phyloP scores from a whole-genome alignment of 1,139 yeast species.

The Candida pseudoviswanathii region DNA sequence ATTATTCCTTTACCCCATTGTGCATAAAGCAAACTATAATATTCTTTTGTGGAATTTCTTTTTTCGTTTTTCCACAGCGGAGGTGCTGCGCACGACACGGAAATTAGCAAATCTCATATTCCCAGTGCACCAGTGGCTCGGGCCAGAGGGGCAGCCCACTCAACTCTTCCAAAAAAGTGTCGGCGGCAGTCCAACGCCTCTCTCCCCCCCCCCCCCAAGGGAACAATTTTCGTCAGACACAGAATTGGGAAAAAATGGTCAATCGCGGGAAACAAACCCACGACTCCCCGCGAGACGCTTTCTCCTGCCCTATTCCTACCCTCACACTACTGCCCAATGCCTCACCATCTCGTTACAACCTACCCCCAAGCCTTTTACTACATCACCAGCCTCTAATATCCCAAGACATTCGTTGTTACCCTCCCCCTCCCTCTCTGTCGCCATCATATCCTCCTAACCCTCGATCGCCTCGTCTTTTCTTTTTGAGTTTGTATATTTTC shows the following conservation, averaged over 20 bases:
- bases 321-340: too few relatives aligned
- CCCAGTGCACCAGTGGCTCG: not conserved
- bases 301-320: too few relatives aligned
- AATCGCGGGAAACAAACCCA: too few relatives aligned
- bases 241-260: too few relatives aligned
- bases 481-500: not conserved
- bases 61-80: not conserved
- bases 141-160: not conserved
- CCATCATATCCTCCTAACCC: not conserved
- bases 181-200: not conserved
- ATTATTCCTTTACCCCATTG: conserved; percentile 1
- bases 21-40: not conserved
- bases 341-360: too few relatives aligned
- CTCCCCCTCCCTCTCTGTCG: not conserved
- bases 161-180: not conserved
- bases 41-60: not conserved
- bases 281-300: too few relatives aligned
- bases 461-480: not conserved
- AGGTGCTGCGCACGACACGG: not conserved
- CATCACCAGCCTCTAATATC: too few relatives aligned
- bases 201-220: not conserved
- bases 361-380: too few relatives aligned
- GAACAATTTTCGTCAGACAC: too few relatives aligned
- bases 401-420: too few relatives aligned
- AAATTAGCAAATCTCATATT: not conserved